Conservation (phyloP, 2,329 filamentous ascomycete species). For the Fusarium nelsonii region DNA sequence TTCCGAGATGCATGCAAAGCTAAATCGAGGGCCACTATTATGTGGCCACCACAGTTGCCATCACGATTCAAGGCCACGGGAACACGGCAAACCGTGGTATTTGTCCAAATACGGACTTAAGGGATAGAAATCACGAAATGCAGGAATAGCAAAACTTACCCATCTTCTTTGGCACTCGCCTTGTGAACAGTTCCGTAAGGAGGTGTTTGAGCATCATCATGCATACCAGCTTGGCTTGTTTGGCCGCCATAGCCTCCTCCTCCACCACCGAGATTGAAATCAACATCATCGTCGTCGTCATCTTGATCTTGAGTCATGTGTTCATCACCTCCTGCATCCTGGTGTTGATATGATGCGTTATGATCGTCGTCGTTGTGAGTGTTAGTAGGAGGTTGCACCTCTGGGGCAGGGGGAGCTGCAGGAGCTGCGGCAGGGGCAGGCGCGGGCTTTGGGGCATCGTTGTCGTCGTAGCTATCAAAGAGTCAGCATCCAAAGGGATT, state of each 20-base stretch:
- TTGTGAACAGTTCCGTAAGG: slow-evolving; percentile 59
- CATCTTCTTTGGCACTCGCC: slow-evolving; percentile 72
- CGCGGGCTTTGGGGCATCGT: slow-evolving; percentile 61
- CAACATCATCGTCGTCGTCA: slow-evolving; percentile 69
- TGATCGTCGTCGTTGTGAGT: slow-evolving; percentile 45
- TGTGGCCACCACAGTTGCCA: slow-evolving; percentile 36
- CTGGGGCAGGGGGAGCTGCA: slow-evolving; percentile 43
- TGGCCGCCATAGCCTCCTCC: slow-evolving; percentile 50
- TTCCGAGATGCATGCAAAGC: slow-evolving; percentile 41
- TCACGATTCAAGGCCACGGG: slow-evolving; percentile 34
- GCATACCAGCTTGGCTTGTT: slow-evolving; percentile 44
- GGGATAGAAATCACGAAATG: slow-evolving; percentile 43
- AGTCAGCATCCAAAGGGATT: slow-evolving; percentile 15
- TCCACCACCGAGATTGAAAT: slow-evolving; percentile 68
- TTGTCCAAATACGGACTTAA: slow-evolving; percentile 21
- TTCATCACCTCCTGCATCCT: slow-evolving; percentile 52
- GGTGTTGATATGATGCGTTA: slow-evolving; percentile 35
- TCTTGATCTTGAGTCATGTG: slow-evolving; percentile 60
- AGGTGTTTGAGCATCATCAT: slow-evolving; percentile 51
- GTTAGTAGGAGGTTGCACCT: slow-evolving; percentile 45
- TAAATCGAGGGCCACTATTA: slow-evolving; percentile 39
- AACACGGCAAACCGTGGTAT: slow-evolving; percentile 29
- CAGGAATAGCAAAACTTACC: slow-evolving; percentile 54
- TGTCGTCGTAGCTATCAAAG: slow-evolving; percentile 72
- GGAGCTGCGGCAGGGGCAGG: slow-evolving; percentile 49